Percentiles rank a stretch among this genome's conserved stretches.
Evolutionary conservation across 768 basidiomycete species (phyloP).

Genomic region (Xerocomus spinulosus): DNA sequence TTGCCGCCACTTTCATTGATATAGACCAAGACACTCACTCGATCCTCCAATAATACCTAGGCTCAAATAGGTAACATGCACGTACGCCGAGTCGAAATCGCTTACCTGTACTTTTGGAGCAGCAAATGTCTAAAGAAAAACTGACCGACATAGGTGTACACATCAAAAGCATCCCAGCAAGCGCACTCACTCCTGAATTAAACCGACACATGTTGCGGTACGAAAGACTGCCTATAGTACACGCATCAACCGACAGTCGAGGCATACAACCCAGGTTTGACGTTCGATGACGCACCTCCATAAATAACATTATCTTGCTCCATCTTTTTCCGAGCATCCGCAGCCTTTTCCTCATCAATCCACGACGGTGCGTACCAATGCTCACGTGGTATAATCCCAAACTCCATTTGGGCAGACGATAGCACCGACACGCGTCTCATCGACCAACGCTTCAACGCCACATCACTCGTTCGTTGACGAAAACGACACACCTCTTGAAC

Average conservation of each 20-base stretch:
- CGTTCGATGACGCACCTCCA: slow-evolving; percentile 35
- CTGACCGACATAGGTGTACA: slow-evolving; percentile 19
- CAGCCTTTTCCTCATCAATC: slow-evolving; percentile 66
- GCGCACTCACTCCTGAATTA: slow-evolving; percentile 56
- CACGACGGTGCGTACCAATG: slow-evolving; percentile 70
- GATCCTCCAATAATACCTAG: slow-evolving; percentile 29
- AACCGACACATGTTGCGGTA: slow-evolving; percentile 78
- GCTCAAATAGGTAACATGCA: background rate
- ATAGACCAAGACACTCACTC: slow-evolving; percentile 24
- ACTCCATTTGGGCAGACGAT: slow-evolving; percentile 45
- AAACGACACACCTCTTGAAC: slow-evolving; percentile 40
- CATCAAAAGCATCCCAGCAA: background rate
- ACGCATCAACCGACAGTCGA: background rate
- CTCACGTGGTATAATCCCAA: slow-evolving; percentile 54
- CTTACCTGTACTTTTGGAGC: slow-evolving; percentile 30
- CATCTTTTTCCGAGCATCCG: slow-evolving; percentile 50
- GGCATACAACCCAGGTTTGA: background rate
- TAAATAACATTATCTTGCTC: slow-evolving; percentile 42
- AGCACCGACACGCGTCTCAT: slow-evolving; percentile 33
- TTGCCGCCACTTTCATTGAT: slow-evolving; percentile 32
- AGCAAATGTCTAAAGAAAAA: slow-evolving; percentile 45
- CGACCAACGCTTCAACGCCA: slow-evolving; percentile 13
- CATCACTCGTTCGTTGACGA: background rate
- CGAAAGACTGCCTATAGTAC: slow-evolving; percentile 12
- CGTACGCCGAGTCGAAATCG: background rate